These are phyloP conservation scores for Coniella vitis DNA, from an alignment of 2,329 filamentous ascomycete genomes.

Conservation along the genomic window DNA sequence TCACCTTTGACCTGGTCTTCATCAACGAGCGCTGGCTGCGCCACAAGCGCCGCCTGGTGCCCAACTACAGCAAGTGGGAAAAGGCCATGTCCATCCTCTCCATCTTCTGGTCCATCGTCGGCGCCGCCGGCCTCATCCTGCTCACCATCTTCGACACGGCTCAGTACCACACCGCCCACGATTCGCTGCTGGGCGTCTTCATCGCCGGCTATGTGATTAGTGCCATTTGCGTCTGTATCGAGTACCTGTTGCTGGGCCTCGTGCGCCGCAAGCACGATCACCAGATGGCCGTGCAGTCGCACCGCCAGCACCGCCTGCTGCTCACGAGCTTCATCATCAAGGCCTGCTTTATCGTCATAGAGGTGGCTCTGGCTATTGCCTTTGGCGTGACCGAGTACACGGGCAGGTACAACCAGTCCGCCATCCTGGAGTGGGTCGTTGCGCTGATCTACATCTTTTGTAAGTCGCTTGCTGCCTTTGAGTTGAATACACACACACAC, in stretches of 20 bases:
- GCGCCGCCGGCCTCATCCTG: conserved; percentile 69
- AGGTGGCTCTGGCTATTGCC: conserved; percentile 60
- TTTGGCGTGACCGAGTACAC: conserved; percentile 53
- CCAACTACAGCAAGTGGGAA: conserved; percentile 55
- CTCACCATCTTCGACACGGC: conserved; percentile 75
- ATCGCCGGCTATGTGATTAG: conserved; percentile 75
- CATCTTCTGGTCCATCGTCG: conserved; percentile 60
- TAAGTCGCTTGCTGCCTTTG: too few species aligned
- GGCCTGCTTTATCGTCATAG: conserved; percentile 68
- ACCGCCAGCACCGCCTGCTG: conserved; percentile 65
- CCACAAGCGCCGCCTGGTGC: conserved; percentile 65
- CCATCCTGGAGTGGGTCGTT: conserved; percentile 67
- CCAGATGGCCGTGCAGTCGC: conserved; percentile 64
- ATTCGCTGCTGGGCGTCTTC: conserved; percentile 69
- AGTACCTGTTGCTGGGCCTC: conserved; percentile 37
- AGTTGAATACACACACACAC: too few species aligned
- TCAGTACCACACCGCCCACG: conserved; percentile 56
- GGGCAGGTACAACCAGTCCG: conserved; percentile 53
- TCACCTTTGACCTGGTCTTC: conserved; percentile 73
- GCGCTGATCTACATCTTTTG: conserved; percentile 80
- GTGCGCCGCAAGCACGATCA: conserved; percentile 40
- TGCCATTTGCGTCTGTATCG: conserved; percentile 75
- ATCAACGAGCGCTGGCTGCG: conserved; percentile 72
- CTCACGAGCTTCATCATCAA: conserved; percentile 76
- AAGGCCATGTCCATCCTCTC: conserved; percentile 51